These are phyloP conservation scores for Lachnellula arida DNA, from an alignment of 2,329 filamentous ascomycete genomes.

Conservation along the genomic window DNA sequence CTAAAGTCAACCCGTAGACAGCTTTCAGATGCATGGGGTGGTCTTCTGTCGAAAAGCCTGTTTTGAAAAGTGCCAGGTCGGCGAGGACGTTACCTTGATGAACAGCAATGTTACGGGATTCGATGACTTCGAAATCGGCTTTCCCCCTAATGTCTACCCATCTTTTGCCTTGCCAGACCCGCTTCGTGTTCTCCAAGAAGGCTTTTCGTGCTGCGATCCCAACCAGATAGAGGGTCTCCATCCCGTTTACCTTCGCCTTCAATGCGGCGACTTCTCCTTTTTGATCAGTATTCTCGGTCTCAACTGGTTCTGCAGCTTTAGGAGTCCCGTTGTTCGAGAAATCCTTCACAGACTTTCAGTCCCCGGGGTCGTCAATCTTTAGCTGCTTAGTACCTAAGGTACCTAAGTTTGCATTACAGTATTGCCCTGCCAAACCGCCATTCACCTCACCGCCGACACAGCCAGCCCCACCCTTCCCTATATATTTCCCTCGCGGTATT, in stretches of 20 bases:
- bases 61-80: not conserved
- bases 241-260: not conserved
- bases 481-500: too few relatives aligned
- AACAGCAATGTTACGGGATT: not conserved
- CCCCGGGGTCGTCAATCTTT: too few relatives aligned
- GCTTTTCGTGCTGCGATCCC: not conserved
- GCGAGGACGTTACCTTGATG: not conserved
- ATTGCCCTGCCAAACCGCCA: too few relatives aligned
- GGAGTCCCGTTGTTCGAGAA: too few relatives aligned
- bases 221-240: not conserved
- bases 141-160: not conserved
- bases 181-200: not conserved
- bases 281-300: not conserved
- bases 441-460: too few relatives aligned
- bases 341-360: too few relatives aligned
- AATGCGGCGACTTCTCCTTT: not conserved
- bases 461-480: too few relatives aligned
- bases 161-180: not conserved
- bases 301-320: too few relatives aligned
- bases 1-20: too few relatives aligned
- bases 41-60: not conserved
- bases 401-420: too few relatives aligned
- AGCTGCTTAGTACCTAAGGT: too few relatives aligned
- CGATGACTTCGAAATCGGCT: not conserved
- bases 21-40: too few relatives aligned